phyloP scores from a whole-genome alignment of 1,284 basidiomycete species.

The Phylloporus gajari region DNA sequence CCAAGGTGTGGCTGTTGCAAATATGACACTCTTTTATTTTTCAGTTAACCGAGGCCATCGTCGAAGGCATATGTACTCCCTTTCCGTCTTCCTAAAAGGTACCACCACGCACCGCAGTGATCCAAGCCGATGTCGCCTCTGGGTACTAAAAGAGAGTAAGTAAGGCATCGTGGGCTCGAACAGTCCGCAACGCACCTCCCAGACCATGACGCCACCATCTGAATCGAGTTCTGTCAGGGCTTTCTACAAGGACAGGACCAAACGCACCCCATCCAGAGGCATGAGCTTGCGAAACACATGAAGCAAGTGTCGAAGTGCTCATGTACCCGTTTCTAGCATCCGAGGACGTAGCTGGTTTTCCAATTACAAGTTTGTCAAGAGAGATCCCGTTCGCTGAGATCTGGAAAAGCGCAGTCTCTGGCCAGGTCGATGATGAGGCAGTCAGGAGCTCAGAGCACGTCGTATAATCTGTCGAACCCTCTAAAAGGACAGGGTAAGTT shows the following conservation, averaged over 20 bases:
- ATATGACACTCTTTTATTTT: too few species aligned
- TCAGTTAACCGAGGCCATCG: too few species aligned
- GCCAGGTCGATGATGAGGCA: conserved; percentile 5
- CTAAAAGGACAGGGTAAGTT: not conserved
- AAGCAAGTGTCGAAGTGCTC: conserved; percentile 54
- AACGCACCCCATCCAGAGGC: conserved; percentile 7
- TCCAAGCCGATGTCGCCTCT: conserved; percentile 31
- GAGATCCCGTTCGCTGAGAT: conserved; percentile 9
- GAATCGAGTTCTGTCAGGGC: not conserved
- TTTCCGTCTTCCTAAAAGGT: conserved; percentile 10
- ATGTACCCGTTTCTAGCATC: conserved; percentile 57
- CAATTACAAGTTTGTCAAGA: conserved; percentile 14
- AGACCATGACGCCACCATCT: conserved; percentile 64
- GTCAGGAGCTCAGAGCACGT: conserved; percentile 6
- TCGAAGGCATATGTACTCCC: too few species aligned
- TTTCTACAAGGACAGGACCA: conserved; percentile 32
- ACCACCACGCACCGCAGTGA: conserved; percentile 28
- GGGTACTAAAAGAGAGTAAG: conserved; percentile 32
- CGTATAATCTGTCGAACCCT: conserved; percentile 10
- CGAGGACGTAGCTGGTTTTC: conserved; percentile 5
- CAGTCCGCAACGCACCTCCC: conserved; percentile 32
- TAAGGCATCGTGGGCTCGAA: not conserved
- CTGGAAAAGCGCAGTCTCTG: conserved; percentile 8
- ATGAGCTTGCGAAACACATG: conserved; percentile 7
- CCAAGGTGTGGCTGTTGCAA: too few species aligned